These are phyloP conservation scores for Cordyceps cicadae DNA, from an alignment of 2,329 filamentous ascomycete species.

Conservation along the genomic window DNA sequence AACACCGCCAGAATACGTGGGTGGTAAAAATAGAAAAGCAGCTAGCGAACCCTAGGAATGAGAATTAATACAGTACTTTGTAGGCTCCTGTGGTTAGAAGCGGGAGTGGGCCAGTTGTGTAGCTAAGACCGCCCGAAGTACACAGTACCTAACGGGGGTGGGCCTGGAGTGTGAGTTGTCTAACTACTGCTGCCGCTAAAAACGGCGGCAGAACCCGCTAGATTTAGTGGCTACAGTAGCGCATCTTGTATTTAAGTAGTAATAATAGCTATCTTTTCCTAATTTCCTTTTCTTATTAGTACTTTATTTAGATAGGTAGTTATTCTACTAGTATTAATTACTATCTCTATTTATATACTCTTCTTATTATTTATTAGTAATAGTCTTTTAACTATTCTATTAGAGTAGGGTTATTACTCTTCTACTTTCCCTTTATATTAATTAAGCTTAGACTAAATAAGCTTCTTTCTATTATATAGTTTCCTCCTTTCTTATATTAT, in stretches of 20 bases:
- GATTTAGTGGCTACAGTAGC: conserved; percentile 5
- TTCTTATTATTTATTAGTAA: too few species aligned
- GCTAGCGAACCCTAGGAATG: neutral
- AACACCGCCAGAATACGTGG: neutral
- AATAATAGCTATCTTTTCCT: too few species aligned
- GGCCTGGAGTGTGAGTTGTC: neutral
- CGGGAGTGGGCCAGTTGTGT: neutral
- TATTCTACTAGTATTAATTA: too few species aligned
- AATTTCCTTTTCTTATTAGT: too few species aligned
- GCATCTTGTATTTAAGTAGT: conserved; percentile 5
- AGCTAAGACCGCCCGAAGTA: conserved; percentile 8
- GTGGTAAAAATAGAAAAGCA: neutral
- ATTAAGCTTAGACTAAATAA: too few species aligned
- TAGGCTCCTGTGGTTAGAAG: neutral
- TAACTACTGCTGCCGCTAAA: conserved; percentile 10
- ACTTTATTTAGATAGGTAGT: too few species aligned
- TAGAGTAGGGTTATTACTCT: too few species aligned
- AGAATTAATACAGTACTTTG: neutral
- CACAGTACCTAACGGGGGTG: conserved; percentile 9
- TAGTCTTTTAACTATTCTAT: too few species aligned
- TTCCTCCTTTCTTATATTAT: too few species aligned
- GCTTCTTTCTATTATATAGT: too few species aligned
- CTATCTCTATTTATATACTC: too few species aligned
- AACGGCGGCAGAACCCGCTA: conserved; percentile 12
- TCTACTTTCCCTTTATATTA: too few species aligned